Evolutionary conservation across 163 green algal species (phyloP).

Genomic region (Chlamydomonas reinhardtii): DNA sequence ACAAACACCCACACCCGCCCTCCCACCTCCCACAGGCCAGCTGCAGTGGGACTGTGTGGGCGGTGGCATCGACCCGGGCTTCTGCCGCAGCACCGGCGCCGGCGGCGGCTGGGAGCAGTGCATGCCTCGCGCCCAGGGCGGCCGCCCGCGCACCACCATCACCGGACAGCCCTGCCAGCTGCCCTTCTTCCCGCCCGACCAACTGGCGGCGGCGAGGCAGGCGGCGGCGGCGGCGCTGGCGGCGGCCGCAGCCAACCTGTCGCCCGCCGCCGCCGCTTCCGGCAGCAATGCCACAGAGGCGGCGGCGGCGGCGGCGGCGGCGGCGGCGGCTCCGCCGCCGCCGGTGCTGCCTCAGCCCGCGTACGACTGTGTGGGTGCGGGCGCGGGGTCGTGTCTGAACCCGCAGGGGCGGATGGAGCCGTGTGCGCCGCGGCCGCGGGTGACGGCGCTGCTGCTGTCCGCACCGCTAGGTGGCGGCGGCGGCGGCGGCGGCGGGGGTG

Average conservation of each 20-base stretch:
- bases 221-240: not conserved
- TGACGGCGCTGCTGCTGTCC: not conserved
- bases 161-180: slow-evolving; percentile 37
- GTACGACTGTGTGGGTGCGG: slow-evolving; percentile 37
- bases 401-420: slow-evolving; percentile 33
- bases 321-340: not conserved
- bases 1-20: no score
- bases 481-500: no score
- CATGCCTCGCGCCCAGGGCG: slow-evolving; percentile 21
- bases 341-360: not conserved
- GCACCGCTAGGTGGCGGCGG: no score
- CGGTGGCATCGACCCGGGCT: slow-evolving; percentile 2
- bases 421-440: slow-evolving; percentile 21
- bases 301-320: not conserved
- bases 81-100: slow-evolving; percentile 19
- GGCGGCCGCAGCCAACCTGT: not conserved
- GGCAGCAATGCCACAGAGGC: not conserved
- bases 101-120: slow-evolving; percentile 50
- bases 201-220: no score
- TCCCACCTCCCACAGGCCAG: no score
- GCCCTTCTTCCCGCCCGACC: slow-evolving; percentile 28
- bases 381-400: slow-evolving; percentile 22
- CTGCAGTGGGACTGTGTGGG: slow-evolving; percentile 43
- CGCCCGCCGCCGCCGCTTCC: no score
- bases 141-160: slow-evolving; percentile 22